A percentile compares a stretch with the other conserved stretches of the same genome.
These are phyloP conservation scores for Trichophyton mentagrophytes DNA, from an alignment of 2,329 filamentous ascomycete species.

Conservation along the genomic window DNA sequence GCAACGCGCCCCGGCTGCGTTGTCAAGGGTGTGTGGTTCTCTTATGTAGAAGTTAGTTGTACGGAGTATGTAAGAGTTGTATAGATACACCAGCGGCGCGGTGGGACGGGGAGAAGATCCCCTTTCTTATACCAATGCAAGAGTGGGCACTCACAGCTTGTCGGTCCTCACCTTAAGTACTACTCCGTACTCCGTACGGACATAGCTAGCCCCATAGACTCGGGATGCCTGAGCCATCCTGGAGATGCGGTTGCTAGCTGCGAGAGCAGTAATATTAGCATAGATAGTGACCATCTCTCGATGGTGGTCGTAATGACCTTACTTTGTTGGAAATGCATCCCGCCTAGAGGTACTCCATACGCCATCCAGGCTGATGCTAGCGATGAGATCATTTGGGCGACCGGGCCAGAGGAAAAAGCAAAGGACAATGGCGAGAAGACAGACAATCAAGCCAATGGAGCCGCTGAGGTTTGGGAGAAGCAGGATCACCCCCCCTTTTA, in stretches of 20 bases:
- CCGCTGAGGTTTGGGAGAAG: not conserved
- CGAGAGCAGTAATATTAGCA: too few species aligned
- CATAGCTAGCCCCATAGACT: too few species aligned
- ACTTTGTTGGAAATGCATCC: constrained; percentile 2
- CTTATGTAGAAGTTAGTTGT: not conserved
- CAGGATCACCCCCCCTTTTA: constrained; percentile 1
- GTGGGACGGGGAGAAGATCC: constrained; percentile 3
- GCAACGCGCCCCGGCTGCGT: constrained; percentile 2
- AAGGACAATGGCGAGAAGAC: constrained; percentile 2
- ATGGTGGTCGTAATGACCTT: not conserved
- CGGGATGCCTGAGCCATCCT: not conserved
- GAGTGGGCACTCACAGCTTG: not conserved
- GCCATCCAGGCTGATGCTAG: not conserved
- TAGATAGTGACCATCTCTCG: not conserved
- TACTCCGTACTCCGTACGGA: too few species aligned
- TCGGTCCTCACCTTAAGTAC: not conserved
- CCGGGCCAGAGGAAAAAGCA: constrained; percentile 1
- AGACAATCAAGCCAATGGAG: not conserved
- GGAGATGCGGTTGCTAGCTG: too few species aligned
- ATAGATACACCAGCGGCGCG: not conserved
- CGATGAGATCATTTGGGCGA: constrained; percentile 4
- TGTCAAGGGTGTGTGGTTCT: not conserved
- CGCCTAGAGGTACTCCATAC: not conserved
- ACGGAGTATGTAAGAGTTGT: not conserved
- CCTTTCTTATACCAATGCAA: not conserved